These are phyloP conservation scores for Carpinus fangiana DNA, from an alignment of 306 rosid genomes.

Conservation along the genomic window DNA sequence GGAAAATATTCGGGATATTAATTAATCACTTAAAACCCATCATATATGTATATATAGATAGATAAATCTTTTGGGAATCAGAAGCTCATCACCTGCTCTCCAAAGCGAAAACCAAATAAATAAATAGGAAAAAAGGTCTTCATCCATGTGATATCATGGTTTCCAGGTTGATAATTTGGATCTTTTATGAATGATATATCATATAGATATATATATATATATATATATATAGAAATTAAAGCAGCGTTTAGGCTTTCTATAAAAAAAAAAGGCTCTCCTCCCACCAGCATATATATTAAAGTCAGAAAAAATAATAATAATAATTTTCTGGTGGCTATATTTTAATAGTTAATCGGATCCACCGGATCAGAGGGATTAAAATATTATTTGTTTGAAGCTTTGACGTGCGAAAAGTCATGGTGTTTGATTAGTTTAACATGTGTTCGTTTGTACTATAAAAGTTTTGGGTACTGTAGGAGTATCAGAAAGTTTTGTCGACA, in stretches of 20 bases:
- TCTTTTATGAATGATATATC: slow-evolving; percentile 19
- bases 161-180: slow-evolving; percentile 35
- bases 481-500: slow-evolving; percentile 5
- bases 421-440: slow-evolving; percentile 18
- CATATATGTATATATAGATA: too few species aligned
- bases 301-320: background rate
- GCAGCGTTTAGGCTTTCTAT: slow-evolving; percentile 4
- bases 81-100: slow-evolving; percentile 43
- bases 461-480: background rate
- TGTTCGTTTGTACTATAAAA: slow-evolving; percentile 2
- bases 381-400: background rate
- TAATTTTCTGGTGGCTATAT: slow-evolving; percentile 21
- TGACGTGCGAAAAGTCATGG: background rate
- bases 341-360: slow-evolving; percentile 30
- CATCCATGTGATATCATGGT: slow-evolving; percentile 45
- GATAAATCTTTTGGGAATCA: slow-evolving; percentile 30
- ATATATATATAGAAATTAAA: slow-evolving; percentile 2
- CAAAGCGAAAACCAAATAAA: slow-evolving; percentile 2
- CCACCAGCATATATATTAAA: too few species aligned
- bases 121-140: slow-evolving; percentile 3
- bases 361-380: slow-evolving; percentile 25
- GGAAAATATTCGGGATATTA: too few species aligned
- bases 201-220: background rate
- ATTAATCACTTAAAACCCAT: too few species aligned
- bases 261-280: background rate